Conservation (phyloP, 2,329 filamentous ascomycete species). For the Aspergillus hortae region DNA sequence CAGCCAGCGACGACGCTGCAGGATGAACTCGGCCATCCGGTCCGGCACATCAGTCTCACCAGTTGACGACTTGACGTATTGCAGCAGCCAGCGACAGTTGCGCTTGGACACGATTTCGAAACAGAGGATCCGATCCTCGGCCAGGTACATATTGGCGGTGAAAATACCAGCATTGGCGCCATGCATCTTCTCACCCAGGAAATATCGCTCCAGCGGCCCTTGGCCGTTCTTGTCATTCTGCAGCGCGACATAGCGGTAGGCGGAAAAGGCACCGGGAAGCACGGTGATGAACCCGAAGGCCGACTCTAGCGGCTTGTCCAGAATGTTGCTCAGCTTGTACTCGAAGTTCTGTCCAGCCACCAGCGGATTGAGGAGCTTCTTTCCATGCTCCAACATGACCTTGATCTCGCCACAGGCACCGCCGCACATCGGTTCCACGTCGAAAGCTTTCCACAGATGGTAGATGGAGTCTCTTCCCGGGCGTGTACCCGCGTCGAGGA, state of each 20-base stretch:
- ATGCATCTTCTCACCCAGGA: conserved; percentile 93
- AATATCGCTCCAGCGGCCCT: conserved; percentile 93
- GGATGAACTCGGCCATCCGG: conserved; percentile 87
- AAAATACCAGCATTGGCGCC: conserved; percentile 91
- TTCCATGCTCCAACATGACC: conserved; percentile 85
- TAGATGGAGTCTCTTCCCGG: conserved; percentile 94
- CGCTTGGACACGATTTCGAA: conserved; percentile 91
- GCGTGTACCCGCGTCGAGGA: conserved; percentile 93
- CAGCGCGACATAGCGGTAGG: conserved; percentile 88
- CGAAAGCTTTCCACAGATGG: conserved; percentile 97
- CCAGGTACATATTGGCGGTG: conserved; percentile 72
- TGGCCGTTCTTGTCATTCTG: conserved; percentile 96
- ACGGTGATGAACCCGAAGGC: conserved; percentile 98
- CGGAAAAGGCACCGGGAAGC: conserved; percentile 95
- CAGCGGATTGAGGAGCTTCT: conserved; percentile 86
- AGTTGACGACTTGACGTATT: conserved; percentile 96
- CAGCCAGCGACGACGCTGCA: conserved; percentile 93
- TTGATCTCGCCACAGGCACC: conserved; percentile 99
- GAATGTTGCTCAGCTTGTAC: conserved; percentile 99
- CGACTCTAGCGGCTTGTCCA: conserved; percentile 95
- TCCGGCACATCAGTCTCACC: conserved; percentile 97
- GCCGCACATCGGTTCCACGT: conserved; percentile 94
- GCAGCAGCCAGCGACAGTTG: conserved; percentile 94
- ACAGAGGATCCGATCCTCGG: conserved; percentile 50
- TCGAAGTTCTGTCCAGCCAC: conserved; percentile 98